phyloP scores from a whole-genome alignment of 1,284 basidiomycete species.

The Trichosporon ovoides region DNA sequence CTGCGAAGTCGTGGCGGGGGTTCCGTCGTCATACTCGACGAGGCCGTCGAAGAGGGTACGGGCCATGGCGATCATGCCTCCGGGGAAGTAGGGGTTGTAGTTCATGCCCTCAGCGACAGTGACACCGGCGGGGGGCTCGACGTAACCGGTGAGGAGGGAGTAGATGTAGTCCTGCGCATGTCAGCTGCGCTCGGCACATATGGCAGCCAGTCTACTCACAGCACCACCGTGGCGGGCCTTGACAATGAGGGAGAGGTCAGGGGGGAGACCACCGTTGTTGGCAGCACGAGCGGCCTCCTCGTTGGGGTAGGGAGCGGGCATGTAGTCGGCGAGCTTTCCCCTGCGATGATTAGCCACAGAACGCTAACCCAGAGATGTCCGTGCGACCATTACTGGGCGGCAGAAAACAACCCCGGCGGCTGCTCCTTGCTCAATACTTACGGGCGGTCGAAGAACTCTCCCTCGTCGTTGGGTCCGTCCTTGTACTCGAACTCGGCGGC shows the following conservation, averaged over 20 bases:
- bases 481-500: constrained; percentile 96
- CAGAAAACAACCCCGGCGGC: no score
- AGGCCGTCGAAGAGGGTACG: constrained; percentile 91
- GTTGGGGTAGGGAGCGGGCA: constrained; percentile 94
- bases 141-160: constrained; percentile 93
- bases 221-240: constrained; percentile 97
- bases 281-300: constrained; percentile 94
- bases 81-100: constrained; percentile 97
- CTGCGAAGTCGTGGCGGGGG: constrained; percentile 94
- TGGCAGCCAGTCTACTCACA: constrained; percentile 54
- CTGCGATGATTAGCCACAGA: constrained; percentile 19
- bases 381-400: neutral
- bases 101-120: constrained; percentile 95
- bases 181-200: neutral
- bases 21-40: constrained; percentile 94
- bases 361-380: no score
- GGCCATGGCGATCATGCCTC: constrained; percentile 97
- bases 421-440: constrained; percentile 55
- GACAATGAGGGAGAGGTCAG: constrained; percentile 93
- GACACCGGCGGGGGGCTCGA: constrained; percentile 94
- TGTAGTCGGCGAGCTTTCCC: constrained; percentile 72
- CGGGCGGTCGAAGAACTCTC: constrained; percentile 97
- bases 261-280: constrained; percentile 84
- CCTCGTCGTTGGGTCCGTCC: constrained; percentile 91
- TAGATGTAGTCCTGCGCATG: constrained; percentile 82